Percentiles rank a stretch among this genome's conserved stretches.
Conservation (phyloP, 2,329 filamentous ascomycete species). For the Trichoderma koningii region DNA sequence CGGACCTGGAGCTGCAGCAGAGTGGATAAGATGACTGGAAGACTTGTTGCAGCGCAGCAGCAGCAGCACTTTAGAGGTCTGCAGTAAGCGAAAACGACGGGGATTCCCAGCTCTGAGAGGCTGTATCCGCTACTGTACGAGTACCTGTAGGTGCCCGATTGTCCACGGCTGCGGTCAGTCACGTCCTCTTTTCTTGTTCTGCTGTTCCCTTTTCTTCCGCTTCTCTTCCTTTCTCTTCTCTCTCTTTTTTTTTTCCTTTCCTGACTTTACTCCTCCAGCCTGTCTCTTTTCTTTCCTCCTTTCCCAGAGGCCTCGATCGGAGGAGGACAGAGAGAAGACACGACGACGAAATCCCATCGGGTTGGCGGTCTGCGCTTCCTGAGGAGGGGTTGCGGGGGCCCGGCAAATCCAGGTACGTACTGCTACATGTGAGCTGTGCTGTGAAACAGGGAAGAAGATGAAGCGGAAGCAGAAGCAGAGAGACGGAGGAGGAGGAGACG, state of each 20-base stretch:
- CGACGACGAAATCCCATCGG: neutral
- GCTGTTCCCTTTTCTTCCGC: neutral
- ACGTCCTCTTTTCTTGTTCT: neutral
- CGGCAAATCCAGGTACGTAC: slow-evolving; percentile 1
- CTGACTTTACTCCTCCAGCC: too few species aligned
- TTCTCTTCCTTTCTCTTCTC: neutral
- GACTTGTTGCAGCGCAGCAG: neutral
- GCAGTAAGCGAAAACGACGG: neutral
- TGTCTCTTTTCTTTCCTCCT: neutral
- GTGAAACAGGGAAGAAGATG: neutral
- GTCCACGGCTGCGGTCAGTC: slow-evolving; percentile 3
- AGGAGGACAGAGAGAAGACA: slow-evolving; percentile 2
- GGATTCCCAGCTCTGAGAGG: neutral
- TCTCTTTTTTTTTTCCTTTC: neutral
- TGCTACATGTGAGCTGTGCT: neutral
- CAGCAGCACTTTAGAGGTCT: neutral
- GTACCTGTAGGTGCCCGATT: slow-evolving; percentile 19
- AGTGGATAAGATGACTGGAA: neutral
- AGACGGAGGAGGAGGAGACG: neutral
- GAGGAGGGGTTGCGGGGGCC: slow-evolving; percentile 12
- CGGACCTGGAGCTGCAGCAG: neutral
- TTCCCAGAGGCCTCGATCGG: neutral
- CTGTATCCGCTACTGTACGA: neutral
- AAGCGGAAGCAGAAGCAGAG: neutral
- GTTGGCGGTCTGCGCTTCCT: slow-evolving; percentile 12